A percentile compares a stretch with the other conserved stretches of the same genome.
These are phyloP conservation scores for Lipomyces kockii DNA, from an alignment of 805 yeast species.

Conservation along the genomic window DNA sequence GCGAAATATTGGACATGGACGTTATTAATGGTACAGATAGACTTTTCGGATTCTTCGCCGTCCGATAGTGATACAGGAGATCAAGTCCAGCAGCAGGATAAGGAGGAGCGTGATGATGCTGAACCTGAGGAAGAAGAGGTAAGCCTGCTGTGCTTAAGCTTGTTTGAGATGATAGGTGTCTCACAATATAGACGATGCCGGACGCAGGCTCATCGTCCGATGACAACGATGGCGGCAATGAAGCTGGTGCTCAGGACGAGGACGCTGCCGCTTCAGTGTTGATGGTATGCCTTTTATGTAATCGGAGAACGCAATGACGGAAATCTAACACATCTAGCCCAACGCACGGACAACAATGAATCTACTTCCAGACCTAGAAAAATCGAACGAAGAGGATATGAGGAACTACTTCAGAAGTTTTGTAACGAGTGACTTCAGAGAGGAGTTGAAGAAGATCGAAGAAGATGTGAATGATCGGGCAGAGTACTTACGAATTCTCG, in stretches of 20 bases:
- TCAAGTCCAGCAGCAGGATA: not conserved
- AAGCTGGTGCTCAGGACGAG: not conserved
- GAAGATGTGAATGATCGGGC: not conserved
- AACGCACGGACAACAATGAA: slow-evolving; percentile 2
- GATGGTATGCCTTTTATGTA: not conserved
- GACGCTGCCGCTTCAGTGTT: not conserved
- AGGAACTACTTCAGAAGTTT: slow-evolving; percentile 27
- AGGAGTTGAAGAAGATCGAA: slow-evolving; percentile 1
- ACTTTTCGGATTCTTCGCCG: slow-evolving; percentile 23
- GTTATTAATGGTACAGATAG: slow-evolving; percentile 4
- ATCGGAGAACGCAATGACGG: not conserved
- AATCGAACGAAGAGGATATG: slow-evolving; percentile 24
- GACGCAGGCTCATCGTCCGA: not conserved
- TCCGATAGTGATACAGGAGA: slow-evolving; percentile 16
- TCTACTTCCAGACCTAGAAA: slow-evolving; percentile 14
- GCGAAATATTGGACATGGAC: not conserved
- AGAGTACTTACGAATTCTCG: not conserved
- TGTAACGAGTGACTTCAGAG: slow-evolving; percentile 9
- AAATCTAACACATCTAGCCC: slow-evolving; percentile 6
- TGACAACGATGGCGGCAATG: not conserved
- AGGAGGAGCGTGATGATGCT: not conserved
- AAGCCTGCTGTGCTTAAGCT: not conserved
- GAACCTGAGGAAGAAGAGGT: slow-evolving; percentile 6
- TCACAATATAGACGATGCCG: not conserved
- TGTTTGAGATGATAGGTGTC: not conserved